These are phyloP conservation scores for Plasmodiophora brassicae DNA, from an alignment of 208 protist genomes.

Conservation along the genomic window DNA sequence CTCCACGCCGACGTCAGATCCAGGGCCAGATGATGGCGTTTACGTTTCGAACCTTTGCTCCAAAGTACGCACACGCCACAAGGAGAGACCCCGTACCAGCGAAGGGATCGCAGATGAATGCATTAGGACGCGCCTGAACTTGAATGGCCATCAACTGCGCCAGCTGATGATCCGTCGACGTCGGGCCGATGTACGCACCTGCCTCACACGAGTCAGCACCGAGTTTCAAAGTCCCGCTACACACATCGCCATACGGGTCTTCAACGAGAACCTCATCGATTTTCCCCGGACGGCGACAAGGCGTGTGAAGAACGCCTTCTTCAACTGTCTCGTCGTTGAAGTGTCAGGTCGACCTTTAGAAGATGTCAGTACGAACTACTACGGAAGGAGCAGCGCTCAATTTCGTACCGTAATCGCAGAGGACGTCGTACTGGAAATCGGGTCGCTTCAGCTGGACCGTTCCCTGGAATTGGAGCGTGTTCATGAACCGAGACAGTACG, in stretches of 20 bases:
- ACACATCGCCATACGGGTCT: conserved; percentile 5
- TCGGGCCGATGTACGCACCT: neutral
- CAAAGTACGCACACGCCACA: neutral
- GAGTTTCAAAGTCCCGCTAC: too few species aligned
- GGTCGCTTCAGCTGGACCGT: neutral
- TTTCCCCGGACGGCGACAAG: neutral
- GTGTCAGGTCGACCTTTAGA: too few species aligned
- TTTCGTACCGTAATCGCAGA: neutral
- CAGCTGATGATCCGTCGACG: neutral
- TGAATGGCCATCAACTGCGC: conserved; percentile 1
- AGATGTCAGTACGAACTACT: too few species aligned
- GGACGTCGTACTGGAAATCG: neutral
- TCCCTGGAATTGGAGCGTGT: neutral
- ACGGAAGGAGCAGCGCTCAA: neutral
- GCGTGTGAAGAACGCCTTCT: neutral
- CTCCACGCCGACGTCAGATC: too few species aligned
- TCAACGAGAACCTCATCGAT: neutral
- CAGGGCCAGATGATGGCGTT: too few species aligned
- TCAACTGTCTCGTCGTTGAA: too few species aligned
- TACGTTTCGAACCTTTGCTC: neutral
- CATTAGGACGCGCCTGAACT: neutral
- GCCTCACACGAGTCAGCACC: neutral
- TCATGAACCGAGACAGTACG: neutral
- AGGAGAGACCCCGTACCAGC: neutral
- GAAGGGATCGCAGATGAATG: neutral